These are phyloP conservation scores for Amborella trichopoda DNA, from an alignment of 164 flowering plant species.

Conservation along the genomic window DNA sequence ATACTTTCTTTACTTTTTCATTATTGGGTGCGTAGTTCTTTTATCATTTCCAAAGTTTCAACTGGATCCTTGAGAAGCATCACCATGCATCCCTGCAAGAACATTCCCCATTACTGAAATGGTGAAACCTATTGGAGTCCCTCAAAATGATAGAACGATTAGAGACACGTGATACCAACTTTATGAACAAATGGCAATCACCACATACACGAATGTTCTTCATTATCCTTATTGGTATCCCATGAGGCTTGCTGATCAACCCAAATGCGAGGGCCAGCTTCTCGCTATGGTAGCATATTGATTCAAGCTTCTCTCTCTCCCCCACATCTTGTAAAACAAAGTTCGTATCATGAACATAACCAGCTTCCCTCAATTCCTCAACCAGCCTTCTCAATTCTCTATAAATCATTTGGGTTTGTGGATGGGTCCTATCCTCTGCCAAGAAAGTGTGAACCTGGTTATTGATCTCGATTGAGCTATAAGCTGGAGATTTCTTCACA, in stretches of 20 bases:
- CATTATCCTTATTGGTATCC: conserved; percentile 31
- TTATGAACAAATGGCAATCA: conserved; percentile 50
- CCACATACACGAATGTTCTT: conserved; percentile 52
- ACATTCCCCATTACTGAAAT: conserved; percentile 28
- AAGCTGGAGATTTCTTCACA: conserved; percentile 37
- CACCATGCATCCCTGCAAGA: conserved; percentile 55
- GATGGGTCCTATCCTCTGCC: conserved; percentile 42
- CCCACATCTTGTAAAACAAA: conserved; percentile 39
- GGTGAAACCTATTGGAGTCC: conserved; percentile 38
- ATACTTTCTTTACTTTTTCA: no score
- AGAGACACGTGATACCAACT: conserved; percentile 28
- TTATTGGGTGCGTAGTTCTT: no score
- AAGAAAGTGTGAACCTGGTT: conserved; percentile 34
- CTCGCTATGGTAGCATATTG: conserved; percentile 44
- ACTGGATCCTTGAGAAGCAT: background rate
- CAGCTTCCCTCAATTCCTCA: conserved; percentile 20
- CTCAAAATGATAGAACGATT: conserved; percentile 27
- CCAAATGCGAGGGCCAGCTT: conserved; percentile 48
- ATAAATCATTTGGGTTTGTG: conserved; percentile 27
- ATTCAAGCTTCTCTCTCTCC: conserved; percentile 31
- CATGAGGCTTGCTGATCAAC: conserved; percentile 26
- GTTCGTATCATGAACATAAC: conserved; percentile 23
- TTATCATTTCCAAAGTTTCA: no score
- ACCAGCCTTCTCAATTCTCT: conserved; percentile 19
- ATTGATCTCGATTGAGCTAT: conserved; percentile 41